These are phyloP conservation scores for Nidularia sp. DNA, from an alignment of 768 basidiomycete species.

Conservation along the genomic window DNA sequence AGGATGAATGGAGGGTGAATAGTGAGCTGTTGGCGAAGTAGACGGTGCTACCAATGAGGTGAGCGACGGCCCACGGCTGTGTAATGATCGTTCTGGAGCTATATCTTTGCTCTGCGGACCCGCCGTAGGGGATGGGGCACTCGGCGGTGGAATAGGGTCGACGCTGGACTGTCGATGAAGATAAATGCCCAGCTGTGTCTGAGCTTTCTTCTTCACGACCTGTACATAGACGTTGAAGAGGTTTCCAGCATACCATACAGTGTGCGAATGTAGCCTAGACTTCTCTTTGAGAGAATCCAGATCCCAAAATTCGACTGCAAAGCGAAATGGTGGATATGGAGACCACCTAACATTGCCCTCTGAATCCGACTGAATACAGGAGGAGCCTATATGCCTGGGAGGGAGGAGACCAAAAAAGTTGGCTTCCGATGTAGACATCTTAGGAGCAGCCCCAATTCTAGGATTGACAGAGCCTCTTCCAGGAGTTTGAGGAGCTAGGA, in stretches of 20 bases:
- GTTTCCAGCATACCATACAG: constrained; percentile 87
- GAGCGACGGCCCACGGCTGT: constrained; percentile 25
- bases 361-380: constrained; percentile 37
- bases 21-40: constrained; percentile 27
- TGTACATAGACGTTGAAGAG: constrained; percentile 89
- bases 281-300: constrained; percentile 81
- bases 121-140: constrained; percentile 34
- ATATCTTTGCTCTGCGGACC: constrained; percentile 3
- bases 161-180: constrained; percentile 81
- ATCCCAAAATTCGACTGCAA: constrained; percentile 90
- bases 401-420: constrained; percentile 64
- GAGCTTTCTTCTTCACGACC: constrained; percentile 75
- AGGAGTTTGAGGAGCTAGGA: constrained; percentile 12
- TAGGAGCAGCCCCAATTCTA: background rate
- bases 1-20: constrained; percentile 44
- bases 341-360: constrained; percentile 56
- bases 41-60: constrained; percentile 18
- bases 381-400: constrained; percentile 33
- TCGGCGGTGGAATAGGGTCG: constrained; percentile 74
- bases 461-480: background rate
- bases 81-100: constrained; percentile 4
- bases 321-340: constrained; percentile 75
- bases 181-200: constrained; percentile 80
- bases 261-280: constrained; percentile 76
- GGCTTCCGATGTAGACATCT: constrained; percentile 33